Percentiles rank a stretch among this genome's conserved stretches.
Evolutionary conservation across 129 eudicot genomes (phyloP).

Genomic region (Cynara cardunculus): DNA sequence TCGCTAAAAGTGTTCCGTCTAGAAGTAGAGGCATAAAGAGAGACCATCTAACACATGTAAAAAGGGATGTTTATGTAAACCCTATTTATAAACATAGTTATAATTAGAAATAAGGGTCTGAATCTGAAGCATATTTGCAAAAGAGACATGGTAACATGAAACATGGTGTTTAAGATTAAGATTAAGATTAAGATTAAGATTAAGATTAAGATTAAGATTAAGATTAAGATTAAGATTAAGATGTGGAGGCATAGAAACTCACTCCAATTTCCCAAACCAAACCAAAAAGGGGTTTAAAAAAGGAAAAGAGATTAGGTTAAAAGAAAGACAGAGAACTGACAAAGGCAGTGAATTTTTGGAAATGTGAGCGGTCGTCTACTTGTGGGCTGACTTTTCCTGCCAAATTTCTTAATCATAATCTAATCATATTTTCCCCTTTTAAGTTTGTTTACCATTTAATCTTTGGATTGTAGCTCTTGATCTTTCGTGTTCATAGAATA

Average conservation of each 20-base stretch:
- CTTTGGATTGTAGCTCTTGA: slow-evolving; percentile 82
- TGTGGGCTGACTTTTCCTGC: slow-evolving; percentile 89
- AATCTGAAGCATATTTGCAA: neutral
- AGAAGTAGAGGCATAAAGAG: too few species aligned
- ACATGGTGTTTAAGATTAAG: neutral
- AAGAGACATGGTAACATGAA: neutral
- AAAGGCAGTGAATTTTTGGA: slow-evolving; percentile 89
- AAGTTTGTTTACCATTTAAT: slow-evolving; percentile 51
- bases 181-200: too few species aligned
- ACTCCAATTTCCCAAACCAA: neutral
- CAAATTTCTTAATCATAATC: slow-evolving; percentile 70
- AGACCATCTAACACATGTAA: too few species aligned
- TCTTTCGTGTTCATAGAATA: slow-evolving; percentile 59
- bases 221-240: too few species aligned
- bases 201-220: too few species aligned
- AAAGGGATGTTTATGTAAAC: too few species aligned
- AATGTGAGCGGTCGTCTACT: slow-evolving; percentile 71
- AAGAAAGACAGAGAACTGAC: slow-evolving; percentile 70
- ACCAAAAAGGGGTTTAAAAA: neutral
- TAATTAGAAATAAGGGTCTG: neutral
- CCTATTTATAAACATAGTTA: too few species aligned
- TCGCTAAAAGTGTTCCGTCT: too few species aligned
- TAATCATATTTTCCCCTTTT: slow-evolving; percentile 68
- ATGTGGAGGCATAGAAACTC: neutral
- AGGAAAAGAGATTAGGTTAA: slow-evolving; percentile 13